Evolutionary conservation across 208 protist genomes (phyloP), one percentile per base, ranked within the genome.

Genomic region (Crithidia thermophila): DNA sequence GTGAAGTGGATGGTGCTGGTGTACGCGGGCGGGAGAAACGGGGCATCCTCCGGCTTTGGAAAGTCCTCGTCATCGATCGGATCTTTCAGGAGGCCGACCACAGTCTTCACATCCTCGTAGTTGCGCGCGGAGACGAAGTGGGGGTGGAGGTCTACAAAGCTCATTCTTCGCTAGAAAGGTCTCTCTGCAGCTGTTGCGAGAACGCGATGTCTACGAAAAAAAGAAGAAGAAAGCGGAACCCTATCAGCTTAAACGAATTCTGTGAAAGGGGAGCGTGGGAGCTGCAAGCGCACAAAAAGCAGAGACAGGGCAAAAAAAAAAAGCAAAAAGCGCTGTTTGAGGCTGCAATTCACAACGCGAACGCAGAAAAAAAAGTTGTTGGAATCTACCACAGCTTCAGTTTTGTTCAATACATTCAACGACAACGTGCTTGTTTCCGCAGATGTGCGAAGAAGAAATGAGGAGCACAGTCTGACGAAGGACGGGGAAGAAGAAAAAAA

Each of bases 1-100:
- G 43, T 36, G 11, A 75, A 28, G 60, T 75, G 69, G 28, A 75
- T 75, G 5, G 69, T 69, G 37, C 43, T 75, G 3, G 37, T 64
- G 39, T 37, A 69, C 30, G 51, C 46, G 1, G 60, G 33, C 10
- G 61, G 61, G 11, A 75, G 43, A 43, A 68, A 75, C 3, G 61
- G 60, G 4, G 60, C 69, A 13, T 51, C 61, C 21, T 30, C 23
- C n/a, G 36, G 37, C 43, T 14, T 36, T 28, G 61, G 42, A 16
- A 50, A 66, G 20, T 69, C 36, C 3, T 64, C 40, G 45, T 49
- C 36, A 57, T 68, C 61, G 43, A 78, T 64, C 46, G 60, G 69
- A 20, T 59, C 45, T 30, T 69, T 75, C 45, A 72, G 57, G 3
- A 72, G 52, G 28, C 25, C 49, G 13, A 77, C 40, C 11, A 70